phyloP scores from a whole-genome alignment of 2,329 filamentous ascomycete genomes.

The Chaetomium sp. region DNA sequence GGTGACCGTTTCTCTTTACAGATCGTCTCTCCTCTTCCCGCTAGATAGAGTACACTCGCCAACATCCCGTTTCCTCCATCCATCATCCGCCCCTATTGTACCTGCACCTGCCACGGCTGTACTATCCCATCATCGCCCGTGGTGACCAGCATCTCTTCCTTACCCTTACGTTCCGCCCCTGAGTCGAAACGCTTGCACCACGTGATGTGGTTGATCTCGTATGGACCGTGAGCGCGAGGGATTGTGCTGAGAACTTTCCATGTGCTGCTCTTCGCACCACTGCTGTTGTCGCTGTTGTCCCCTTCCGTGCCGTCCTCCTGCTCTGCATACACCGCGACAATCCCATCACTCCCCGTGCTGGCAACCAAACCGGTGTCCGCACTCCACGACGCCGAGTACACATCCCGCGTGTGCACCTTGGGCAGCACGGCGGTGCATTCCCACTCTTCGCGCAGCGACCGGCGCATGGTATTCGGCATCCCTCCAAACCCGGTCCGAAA shows the following conservation, averaged over 20 bases:
- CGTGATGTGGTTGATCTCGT: constrained; percentile 85
- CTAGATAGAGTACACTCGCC: background rate
- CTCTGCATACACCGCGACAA: constrained; percentile 73
- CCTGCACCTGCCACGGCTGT: constrained; percentile 62
- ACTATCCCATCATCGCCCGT: constrained; percentile 90
- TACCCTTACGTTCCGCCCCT: constrained; percentile 44
- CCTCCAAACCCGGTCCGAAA: constrained; percentile 44
- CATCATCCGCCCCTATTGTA: background rate
- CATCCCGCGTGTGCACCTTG: constrained; percentile 65
- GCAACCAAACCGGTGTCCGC: constrained; percentile 67
- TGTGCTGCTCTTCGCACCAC: constrained; percentile 29
- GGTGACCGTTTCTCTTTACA: too few species aligned
- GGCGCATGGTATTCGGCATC: constrained; percentile 86
- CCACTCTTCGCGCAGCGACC: constrained; percentile 76
- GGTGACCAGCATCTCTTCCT: constrained; percentile 80
- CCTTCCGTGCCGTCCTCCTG: constrained; percentile 18
- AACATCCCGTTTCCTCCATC: background rate
- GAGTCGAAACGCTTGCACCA: constrained; percentile 79
- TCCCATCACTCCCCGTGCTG: constrained; percentile 84
- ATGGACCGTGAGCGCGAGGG: constrained; percentile 77
- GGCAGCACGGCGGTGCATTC: constrained; percentile 70
- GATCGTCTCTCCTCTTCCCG: too few species aligned
- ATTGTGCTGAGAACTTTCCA: constrained; percentile 69
- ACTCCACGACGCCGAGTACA: constrained; percentile 86
- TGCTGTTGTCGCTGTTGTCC: constrained; percentile 7